Percentiles rank a stretch among this genome's conserved stretches.
These are phyloP conservation scores for Panaeolus papilionaceus DNA, from an alignment of 768 basidiomycete genomes.

Conservation along the genomic window DNA sequence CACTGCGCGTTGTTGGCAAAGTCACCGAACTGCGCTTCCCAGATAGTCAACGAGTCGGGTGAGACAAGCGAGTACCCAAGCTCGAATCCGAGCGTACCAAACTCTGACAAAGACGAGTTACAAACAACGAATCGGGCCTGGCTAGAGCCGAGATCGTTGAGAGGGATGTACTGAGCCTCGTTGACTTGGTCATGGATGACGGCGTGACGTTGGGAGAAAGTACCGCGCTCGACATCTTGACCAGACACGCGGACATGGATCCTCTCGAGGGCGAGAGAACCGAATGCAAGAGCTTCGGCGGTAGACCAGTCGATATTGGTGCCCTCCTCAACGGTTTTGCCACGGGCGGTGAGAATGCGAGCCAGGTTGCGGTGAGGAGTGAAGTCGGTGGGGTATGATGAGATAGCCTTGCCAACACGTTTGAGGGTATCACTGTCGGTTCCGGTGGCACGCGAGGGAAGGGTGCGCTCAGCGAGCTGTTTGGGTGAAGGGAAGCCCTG, in stretches of 20 bases:
- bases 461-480: conserved; percentile 89
- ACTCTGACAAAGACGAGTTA: conserved; percentile 98
- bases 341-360: conserved; percentile 87
- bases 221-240: conserved; percentile 98
- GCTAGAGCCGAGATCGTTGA: conserved; percentile 85
- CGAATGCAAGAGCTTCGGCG: conserved; percentile 96
- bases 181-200: conserved; percentile 95
- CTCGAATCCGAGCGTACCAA: conserved; percentile 94
- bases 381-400: conserved; percentile 86
- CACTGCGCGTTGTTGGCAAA: conserved; percentile 98
- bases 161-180: conserved; percentile 87
- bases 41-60: conserved; percentile 89
- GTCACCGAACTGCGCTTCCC: conserved; percentile 99
- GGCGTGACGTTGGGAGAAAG: conserved; percentile 98
- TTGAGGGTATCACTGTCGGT: conserved; percentile 76
- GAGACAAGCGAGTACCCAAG: conserved; percentile 98
- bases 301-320: conserved; percentile 97
- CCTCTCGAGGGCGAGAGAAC: conserved; percentile 90
- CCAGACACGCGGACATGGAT: conserved; percentile 95
- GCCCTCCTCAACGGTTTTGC: conserved; percentile 92
- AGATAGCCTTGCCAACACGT: conserved; percentile 87
- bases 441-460: conserved; percentile 92
- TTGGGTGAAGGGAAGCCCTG: conserved; percentile 98
- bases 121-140: conserved; percentile 96
- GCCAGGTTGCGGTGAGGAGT: conserved; percentile 91